These are phyloP conservation scores for Candida caryicola DNA, from an alignment of 805 yeast genomes.

Conservation along the genomic window DNA sequence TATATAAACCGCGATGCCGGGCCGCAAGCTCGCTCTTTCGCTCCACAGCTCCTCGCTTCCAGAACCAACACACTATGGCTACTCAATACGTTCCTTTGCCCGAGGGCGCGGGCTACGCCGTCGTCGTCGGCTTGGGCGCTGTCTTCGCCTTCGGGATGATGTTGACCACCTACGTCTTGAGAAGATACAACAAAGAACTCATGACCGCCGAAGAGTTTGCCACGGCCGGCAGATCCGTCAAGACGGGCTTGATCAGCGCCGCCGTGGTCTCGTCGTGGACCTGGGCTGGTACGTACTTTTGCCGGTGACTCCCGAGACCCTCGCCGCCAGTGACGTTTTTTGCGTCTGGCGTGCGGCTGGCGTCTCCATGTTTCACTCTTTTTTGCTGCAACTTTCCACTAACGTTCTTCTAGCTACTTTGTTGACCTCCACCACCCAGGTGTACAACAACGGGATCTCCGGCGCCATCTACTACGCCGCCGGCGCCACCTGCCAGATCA, in stretches of 20 bases:
- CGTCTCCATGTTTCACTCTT: too few relatives aligned
- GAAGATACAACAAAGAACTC: slow-evolving; percentile 78
- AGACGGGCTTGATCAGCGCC: slow-evolving; percentile 78
- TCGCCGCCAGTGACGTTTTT: too few relatives aligned
- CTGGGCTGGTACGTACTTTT: slow-evolving; percentile 38
- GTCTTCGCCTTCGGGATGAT: slow-evolving; percentile 80
- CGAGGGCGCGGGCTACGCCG: slow-evolving; percentile 84
- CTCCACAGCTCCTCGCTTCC: not conserved
- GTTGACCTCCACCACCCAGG: slow-evolving; percentile 72
- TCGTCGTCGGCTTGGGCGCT: slow-evolving; percentile 84
- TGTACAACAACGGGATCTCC: slow-evolving; percentile 69
- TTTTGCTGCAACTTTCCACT: not conserved
- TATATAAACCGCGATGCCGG: not conserved
- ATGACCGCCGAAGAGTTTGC: slow-evolving; percentile 92
- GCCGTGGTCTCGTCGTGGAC: slow-evolving; percentile 96
- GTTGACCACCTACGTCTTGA: slow-evolving; percentile 62
- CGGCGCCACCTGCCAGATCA: slow-evolving; percentile 88
- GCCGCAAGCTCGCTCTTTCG: too few relatives aligned
- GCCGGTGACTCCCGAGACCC: too few relatives aligned
- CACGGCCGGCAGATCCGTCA: slow-evolving; percentile 88
- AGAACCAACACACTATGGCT: slow-evolving; percentile 13
- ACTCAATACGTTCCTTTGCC: slow-evolving; percentile 41
- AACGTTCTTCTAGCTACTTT: slow-evolving; percentile 42
- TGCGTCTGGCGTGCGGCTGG: too few relatives aligned
- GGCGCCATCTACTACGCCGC: slow-evolving; percentile 86